Evolutionary conservation across 1,284 basidiomycete species (phyloP).

Genomic region (Omphalotus olearius): DNA sequence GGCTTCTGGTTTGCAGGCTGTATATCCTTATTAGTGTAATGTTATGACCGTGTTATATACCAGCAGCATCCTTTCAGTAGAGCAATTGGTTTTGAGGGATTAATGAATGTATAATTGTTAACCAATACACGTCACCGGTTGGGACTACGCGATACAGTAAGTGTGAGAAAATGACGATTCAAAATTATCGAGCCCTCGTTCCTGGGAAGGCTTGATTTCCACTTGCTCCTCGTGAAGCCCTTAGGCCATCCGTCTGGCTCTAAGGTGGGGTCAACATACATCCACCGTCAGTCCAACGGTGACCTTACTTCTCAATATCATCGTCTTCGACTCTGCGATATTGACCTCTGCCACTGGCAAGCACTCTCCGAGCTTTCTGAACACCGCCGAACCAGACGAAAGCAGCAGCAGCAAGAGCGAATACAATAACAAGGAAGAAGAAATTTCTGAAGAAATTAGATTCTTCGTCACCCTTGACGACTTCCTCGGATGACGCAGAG

Average conservation of each 20-base stretch:
- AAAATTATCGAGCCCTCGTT: too few species aligned
- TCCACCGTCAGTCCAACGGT: too few species aligned
- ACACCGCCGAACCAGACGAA: constrained; percentile 57
- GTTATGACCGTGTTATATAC: neutral
- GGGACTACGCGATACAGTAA: too few species aligned
- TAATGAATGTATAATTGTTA: too few species aligned
- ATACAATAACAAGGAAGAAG: constrained; percentile 40
- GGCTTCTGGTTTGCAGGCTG: neutral
- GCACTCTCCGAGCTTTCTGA: constrained; percentile 38
- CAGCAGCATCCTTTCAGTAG: too few species aligned
- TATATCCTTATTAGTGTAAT: constrained; percentile 4
- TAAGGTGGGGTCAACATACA: too few species aligned
- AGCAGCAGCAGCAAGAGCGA: constrained; percentile 45
- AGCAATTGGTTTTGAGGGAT: too few species aligned
- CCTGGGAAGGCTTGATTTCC: too few species aligned
- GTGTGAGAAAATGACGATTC: too few species aligned
- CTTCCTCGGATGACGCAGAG: constrained; percentile 4
- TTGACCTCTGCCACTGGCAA: constrained; percentile 31
- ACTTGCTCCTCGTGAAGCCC: too few species aligned
- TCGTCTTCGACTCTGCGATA: constrained; percentile 48
- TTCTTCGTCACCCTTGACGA: constrained; percentile 22
- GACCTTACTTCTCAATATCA: constrained; percentile 49
- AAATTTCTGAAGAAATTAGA: constrained; percentile 34
- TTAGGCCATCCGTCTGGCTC: too few species aligned
- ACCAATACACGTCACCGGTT: too few species aligned